A percentile compares a stretch with the other conserved stretches of the same genome.
These are phyloP conservation scores for Nyssa sinensis DNA, from an alignment of 148 eudicot species.

Conservation along the genomic window DNA sequence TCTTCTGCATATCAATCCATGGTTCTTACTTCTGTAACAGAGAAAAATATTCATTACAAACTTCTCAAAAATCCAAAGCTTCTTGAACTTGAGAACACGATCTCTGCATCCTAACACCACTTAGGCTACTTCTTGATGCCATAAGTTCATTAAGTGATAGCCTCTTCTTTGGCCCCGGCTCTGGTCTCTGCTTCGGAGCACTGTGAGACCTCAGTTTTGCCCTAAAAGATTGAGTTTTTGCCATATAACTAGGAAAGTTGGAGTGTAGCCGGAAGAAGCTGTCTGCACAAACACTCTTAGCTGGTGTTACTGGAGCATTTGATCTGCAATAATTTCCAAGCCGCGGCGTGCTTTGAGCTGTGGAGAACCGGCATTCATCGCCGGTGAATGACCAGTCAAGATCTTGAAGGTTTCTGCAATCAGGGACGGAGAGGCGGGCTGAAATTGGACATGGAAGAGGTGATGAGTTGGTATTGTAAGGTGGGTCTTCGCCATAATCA, in stretches of 20 bases:
- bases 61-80: conserved; percentile 33
- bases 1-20: conserved; percentile 11
- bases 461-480: conserved; percentile 53
- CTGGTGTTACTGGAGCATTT: conserved; percentile 53
- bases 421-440: conserved; percentile 46
- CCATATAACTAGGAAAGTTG: conserved; percentile 73
- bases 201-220: conserved; percentile 88
- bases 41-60: background rate
- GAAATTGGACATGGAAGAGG: conserved; percentile 56
- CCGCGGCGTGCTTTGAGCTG: conserved; percentile 85
- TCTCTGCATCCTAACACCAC: conserved; percentile 79
- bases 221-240: conserved; percentile 67
- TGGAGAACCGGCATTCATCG: conserved; percentile 48
- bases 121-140: conserved; percentile 78
- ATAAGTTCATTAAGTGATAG: conserved; percentile 65
- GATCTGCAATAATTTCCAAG: conserved; percentile 34
- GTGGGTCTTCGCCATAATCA: conserved; percentile 49
- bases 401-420: conserved; percentile 36
- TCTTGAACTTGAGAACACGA: conserved; percentile 57
- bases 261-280: conserved; percentile 44
- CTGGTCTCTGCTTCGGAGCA: conserved; percentile 85
- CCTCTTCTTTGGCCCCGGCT: conserved; percentile 46
- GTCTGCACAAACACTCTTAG: conserved; percentile 84
- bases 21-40: background rate
- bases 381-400: conserved; percentile 49